Evolutionary conservation across 2,329 filamentous ascomycete genomes (phyloP).

Genomic region (Neocucurbitaria cava): DNA sequence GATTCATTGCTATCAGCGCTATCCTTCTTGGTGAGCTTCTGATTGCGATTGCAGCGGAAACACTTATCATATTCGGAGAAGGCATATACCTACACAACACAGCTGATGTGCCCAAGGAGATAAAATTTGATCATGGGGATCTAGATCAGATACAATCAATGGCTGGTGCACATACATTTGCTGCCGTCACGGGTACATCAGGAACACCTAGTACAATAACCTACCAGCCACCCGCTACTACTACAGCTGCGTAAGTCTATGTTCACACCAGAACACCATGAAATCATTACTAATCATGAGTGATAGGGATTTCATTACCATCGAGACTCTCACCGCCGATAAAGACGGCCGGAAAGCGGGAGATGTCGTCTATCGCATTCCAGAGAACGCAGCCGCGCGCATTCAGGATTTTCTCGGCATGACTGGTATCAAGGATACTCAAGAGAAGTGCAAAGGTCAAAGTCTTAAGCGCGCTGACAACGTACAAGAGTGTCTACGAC

Average conservation of each 20-base stretch:
- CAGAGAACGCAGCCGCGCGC: constrained; percentile 1
- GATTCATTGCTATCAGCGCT: constrained; percentile 4
- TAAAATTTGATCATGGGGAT: constrained; percentile 3
- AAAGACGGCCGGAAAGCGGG: constrained; percentile 9
- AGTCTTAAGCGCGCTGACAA: constrained; percentile 2
- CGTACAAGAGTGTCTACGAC: background rate
- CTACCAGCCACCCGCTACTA: background rate
- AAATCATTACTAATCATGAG: background rate
- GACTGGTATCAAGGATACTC: background rate
- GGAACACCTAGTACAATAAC: background rate
- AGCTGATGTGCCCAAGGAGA: background rate
- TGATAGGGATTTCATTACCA: constrained; percentile 2
- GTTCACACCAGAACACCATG: background rate
- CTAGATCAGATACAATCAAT: constrained; percentile 7
- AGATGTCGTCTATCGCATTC: constrained; percentile 16
- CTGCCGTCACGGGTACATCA: background rate
- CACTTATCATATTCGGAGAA: background rate
- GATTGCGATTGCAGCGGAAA: background rate
- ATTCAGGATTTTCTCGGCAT: constrained; percentile 15
- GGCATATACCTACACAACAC: background rate
- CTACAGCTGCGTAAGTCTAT: background rate
- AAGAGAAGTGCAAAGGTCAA: constrained; percentile 6
- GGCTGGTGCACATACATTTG: background rate
- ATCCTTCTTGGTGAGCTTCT: background rate
- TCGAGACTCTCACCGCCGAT: constrained; percentile 14